Evolutionary conservation across 208 protist species (phyloP).

Genomic region (Vickermania ingenoplastis): DNA sequence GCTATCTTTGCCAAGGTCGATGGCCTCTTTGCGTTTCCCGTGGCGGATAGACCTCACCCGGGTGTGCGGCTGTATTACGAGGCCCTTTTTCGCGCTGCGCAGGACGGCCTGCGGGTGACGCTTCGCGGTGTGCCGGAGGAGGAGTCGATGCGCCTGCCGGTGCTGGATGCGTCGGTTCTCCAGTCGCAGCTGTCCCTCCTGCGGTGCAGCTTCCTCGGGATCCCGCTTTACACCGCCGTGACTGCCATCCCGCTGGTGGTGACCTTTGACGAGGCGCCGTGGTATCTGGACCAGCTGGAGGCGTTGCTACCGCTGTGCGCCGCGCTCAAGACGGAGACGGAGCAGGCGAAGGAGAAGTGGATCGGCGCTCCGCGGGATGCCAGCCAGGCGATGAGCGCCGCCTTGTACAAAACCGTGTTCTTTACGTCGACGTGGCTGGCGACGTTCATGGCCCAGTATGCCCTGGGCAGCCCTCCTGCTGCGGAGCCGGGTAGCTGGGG

Average conservation of each 20-base stretch:
- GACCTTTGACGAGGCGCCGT: slow-evolving; percentile 39
- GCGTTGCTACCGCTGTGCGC: slow-evolving; percentile 14
- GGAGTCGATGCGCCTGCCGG: not conserved
- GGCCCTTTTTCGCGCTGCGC: slow-evolving; percentile 18
- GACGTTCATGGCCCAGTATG: slow-evolving; percentile 2
- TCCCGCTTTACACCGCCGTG: slow-evolving; percentile 55
- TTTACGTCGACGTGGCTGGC: slow-evolving; percentile 21
- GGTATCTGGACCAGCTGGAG: slow-evolving; percentile 49
- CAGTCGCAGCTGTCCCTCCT: slow-evolving; percentile 5
- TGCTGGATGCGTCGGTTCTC: not conserved
- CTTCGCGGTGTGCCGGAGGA: not conserved
- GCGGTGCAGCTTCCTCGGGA: slow-evolving; percentile 29
- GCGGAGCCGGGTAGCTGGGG: too few relatives aligned
- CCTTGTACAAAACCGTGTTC: slow-evolving; percentile 14
- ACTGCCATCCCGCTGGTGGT: slow-evolving; percentile 60
- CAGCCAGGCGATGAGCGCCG: not conserved
- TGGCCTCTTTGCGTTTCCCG: slow-evolving; percentile 2
- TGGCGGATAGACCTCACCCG: not conserved
- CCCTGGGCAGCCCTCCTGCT: not conserved
- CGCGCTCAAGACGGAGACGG: not conserved
- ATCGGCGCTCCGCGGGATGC: not conserved
- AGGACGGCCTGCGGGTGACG: slow-evolving; percentile 9
- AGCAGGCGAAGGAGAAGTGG: not conserved
- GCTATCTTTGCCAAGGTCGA: not conserved
- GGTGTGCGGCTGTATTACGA: slow-evolving; percentile 26